These are phyloP conservation scores for Talaromyces sp. DNA, from an alignment of 2,329 filamentous ascomycete species.

Conservation along the genomic window DNA sequence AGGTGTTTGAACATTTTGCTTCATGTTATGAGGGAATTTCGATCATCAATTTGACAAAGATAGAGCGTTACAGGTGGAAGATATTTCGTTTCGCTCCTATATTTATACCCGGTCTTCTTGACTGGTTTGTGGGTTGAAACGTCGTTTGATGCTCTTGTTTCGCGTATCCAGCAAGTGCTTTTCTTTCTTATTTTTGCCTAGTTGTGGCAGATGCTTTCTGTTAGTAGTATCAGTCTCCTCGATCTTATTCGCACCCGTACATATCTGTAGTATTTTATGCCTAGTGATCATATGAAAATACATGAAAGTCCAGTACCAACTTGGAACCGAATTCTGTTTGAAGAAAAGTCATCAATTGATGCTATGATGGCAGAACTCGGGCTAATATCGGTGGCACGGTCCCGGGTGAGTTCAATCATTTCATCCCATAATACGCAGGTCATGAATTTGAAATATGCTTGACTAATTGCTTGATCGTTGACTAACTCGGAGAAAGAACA, in stretches of 20 bases:
- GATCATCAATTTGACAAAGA: neutral
- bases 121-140: neutral
- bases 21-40: neutral
- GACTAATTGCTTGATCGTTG: too few species aligned
- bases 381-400: neutral
- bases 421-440: neutral
- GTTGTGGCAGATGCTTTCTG: neutral
- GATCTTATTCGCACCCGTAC: neutral
- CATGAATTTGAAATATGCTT: too few species aligned
- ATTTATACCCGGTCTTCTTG: neutral
- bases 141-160: neutral
- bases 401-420: neutral
- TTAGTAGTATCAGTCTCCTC: neutral
- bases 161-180: neutral
- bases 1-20: slow-evolving; percentile 27
- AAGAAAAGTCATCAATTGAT: too few species aligned
- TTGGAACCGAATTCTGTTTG: neutral
- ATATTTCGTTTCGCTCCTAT: neutral
- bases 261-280: neutral
- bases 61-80: neutral
- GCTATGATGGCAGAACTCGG: neutral
- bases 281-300: neutral
- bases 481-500: neutral
- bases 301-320: neutral
- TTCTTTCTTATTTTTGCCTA: neutral